Percentiles rank a stretch among this genome's conserved stretches.
Conservation (phyloP, 1,284 basidiomycete genomes). For the Malassezia sympodialis region DNA sequence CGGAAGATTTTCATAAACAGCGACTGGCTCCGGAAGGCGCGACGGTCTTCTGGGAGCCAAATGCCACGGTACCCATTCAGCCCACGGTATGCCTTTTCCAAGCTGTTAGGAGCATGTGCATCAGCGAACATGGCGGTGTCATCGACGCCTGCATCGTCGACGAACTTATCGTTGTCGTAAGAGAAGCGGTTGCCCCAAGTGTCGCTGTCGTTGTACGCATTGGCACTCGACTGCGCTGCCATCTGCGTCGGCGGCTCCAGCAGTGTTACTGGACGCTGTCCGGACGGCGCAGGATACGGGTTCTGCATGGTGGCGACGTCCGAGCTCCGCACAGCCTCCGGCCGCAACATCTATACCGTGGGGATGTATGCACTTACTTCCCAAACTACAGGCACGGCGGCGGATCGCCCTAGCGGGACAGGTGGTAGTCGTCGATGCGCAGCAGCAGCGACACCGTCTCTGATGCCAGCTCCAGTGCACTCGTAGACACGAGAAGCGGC, state of each 20-base stretch:
- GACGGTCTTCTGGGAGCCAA: constrained; percentile 35
- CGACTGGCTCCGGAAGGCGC: constrained; percentile 28
- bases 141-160: not conserved
- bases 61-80: constrained; percentile 18
- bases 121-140: constrained; percentile 1
- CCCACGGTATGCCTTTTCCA: not conserved
- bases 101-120: not conserved
- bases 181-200: not conserved
- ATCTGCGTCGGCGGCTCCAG: not conserved
- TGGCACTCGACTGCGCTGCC: not conserved
- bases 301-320: not conserved
- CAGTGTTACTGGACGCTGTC: not conserved
- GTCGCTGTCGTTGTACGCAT: not conserved
- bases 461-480: constrained; percentile 85
- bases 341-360: not conserved
- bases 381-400: not conserved
- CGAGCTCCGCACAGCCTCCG: not conserved
- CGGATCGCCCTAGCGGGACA: constrained; percentile 29
- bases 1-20: constrained; percentile 31
- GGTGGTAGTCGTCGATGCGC: constrained; percentile 83
- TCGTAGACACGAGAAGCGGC: constrained; percentile 87
- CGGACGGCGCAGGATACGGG: not conserved
- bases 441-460: constrained; percentile 94
- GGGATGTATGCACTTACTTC: not conserved
- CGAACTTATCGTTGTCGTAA: not conserved